Evolutionary conservation across 495 filamentous ascomycete genomes (phyloP), one percentile per base, ranked within the genome.

Genomic region (Rhypophila decipiens): DNA sequence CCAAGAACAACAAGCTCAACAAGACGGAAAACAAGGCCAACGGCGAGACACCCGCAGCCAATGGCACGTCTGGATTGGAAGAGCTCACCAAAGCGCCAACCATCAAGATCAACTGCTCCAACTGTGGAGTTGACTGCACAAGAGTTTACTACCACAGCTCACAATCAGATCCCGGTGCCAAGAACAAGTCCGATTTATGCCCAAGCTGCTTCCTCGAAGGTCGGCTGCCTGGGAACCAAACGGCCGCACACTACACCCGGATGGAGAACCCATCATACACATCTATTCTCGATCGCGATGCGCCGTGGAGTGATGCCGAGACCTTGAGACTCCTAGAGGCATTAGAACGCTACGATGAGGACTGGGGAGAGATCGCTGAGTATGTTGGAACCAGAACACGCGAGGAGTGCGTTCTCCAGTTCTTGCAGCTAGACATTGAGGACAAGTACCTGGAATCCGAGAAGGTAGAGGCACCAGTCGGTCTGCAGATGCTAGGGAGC

Each of bases 331-430:
- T 98, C 11, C 75, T 98, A 3, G 93, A 98, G 65, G 93, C 80
- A 10, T 65, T 98, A 44, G 93, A 98, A 72, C 75, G 83, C 53
- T 90, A 85, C 54, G 90, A 96, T 52, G 94, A 98, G 24, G 85
- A 96, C 67, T 98, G 93, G 93, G 85, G 87, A 44, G 79, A 85
- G 53, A 89, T 98, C 47, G 80, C 93, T 1, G 88, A 88, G 49
- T 85, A 95, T 56, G 93, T 98, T 22, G 86, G 86, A 24, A 90
- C 87, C 2, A 79, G 90, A 37, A 95, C 88, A n/a, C 77, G 87
- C 31, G 93, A 98, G 68, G 88, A 98, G 69, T 98, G 93, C 65
- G 89, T 96, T 21, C 72, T 96, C 57, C 90, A 95, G 61, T 98
- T 98, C 73, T 69, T 98, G 51, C 87, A 94, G 58, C 69, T 91